These are phyloP conservation scores for Penicillium cosmopolitanum DNA, from an alignment of 495 filamentous ascomycete genomes.

Conservation along the genomic window DNA sequence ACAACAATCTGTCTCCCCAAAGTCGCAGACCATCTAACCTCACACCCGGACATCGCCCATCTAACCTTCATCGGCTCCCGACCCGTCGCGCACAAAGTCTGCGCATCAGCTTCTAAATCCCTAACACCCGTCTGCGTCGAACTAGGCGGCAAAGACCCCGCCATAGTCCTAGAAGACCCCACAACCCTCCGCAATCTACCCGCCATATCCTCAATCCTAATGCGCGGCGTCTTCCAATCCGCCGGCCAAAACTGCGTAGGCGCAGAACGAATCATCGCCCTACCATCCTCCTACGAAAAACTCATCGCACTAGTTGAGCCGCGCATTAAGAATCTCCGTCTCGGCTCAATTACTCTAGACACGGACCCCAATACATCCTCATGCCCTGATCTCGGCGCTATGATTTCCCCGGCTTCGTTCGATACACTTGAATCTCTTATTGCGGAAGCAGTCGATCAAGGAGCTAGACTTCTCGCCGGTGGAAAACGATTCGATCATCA, in stretches of 20 bases:
- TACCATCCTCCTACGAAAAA: slow-evolving; percentile 70
- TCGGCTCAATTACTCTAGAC: slow-evolving; percentile 66
- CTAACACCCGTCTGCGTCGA: slow-evolving; percentile 87
- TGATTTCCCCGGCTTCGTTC: slow-evolving; percentile 80
- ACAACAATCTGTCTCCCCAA: slow-evolving; percentile 84
- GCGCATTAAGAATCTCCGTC: slow-evolving; percentile 70
- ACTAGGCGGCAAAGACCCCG: slow-evolving; percentile 93
- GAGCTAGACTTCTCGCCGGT: slow-evolving; percentile 80
- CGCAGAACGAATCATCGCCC: slow-evolving; percentile 87
- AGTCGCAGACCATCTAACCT: slow-evolving; percentile 80
- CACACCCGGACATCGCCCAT: slow-evolving; percentile 81
- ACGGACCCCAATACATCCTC: slow-evolving; percentile 29
- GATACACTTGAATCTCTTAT: slow-evolving; percentile 70
- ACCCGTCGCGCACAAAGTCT: slow-evolving; percentile 85
- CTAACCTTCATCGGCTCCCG: slow-evolving; percentile 97
- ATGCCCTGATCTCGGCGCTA: slow-evolving; percentile 78
- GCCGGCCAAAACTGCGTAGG: slow-evolving; percentile 99
- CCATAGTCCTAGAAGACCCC: slow-evolving; percentile 84
- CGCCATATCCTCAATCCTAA: slow-evolving; percentile 74
- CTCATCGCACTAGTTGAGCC: slow-evolving; percentile 72
- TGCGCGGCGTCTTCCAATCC: slow-evolving; percentile 93
- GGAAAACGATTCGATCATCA: slow-evolving; percentile 75
- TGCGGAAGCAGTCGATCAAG: slow-evolving; percentile 71
- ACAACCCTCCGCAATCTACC: slow-evolving; percentile 60
- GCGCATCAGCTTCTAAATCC: slow-evolving; percentile 77